Conservation (phyloP, 805 yeast genomes). For the Metschnikowia lochheadii region DNA sequence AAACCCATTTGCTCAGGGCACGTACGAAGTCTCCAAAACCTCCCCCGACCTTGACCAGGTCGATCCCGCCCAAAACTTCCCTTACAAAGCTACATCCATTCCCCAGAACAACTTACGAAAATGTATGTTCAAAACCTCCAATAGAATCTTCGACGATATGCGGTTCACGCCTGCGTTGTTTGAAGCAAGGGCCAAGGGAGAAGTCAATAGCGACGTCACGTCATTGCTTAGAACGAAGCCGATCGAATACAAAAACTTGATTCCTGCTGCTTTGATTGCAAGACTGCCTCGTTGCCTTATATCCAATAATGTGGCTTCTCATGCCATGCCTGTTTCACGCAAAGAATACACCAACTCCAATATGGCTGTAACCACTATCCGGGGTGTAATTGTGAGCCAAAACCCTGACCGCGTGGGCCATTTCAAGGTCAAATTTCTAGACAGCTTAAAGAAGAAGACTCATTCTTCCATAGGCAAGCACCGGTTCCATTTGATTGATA, state of each 20-base stretch:
- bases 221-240: constrained; percentile 28
- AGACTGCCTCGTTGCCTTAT: constrained; percentile 22
- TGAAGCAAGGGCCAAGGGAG: neutral
- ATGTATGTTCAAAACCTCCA: constrained; percentile 56
- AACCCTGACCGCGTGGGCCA: constrained; percentile 18
- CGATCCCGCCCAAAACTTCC: constrained; percentile 6
- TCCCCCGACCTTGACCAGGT: constrained; percentile 1
- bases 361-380: constrained; percentile 21
- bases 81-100: constrained; percentile 14
- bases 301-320: constrained; percentile 33
- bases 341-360: constrained; percentile 14
- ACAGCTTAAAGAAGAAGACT: constrained; percentile 8
- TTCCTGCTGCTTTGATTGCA: constrained; percentile 14
- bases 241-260: constrained; percentile 31
- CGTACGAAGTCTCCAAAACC: neutral
- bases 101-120: constrained; percentile 10
- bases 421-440: constrained; percentile 29
- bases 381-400: constrained; percentile 30
- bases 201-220: constrained; percentile 1
- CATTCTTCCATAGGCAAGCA: constrained; percentile 24
- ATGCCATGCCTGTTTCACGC: constrained; percentile 30
- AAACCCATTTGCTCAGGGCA: constrained; percentile 12
- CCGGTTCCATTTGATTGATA: constrained; percentile 33
- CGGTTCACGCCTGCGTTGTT: constrained; percentile 20
- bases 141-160: constrained; percentile 64